Evolutionary conservation across 1,284 basidiomycete genomes (phyloP).

Genomic region (Fomitiporia mediterranea): DNA sequence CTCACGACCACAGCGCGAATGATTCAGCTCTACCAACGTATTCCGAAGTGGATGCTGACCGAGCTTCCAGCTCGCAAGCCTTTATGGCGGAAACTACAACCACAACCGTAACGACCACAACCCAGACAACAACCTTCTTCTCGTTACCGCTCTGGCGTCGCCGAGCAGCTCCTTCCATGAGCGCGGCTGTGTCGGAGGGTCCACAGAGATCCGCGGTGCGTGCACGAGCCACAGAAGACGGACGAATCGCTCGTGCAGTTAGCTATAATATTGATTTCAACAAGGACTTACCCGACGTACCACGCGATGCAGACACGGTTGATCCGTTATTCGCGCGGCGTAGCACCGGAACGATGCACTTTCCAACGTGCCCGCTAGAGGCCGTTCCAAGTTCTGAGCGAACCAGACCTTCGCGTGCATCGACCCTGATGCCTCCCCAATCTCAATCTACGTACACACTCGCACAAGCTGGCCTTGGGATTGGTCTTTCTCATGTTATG

Average conservation of each 20-base stretch:
- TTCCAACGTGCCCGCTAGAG: not conserved
- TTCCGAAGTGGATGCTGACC: slow-evolving; percentile 28
- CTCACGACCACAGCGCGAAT: not conserved
- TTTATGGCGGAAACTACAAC: slow-evolving; percentile 45
- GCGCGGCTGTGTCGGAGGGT: slow-evolving; percentile 22
- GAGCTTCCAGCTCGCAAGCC: slow-evolving; percentile 28
- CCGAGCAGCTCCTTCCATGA: slow-evolving; percentile 34
- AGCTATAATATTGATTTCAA: slow-evolving; percentile 36
- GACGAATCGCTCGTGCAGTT: slow-evolving; percentile 23
- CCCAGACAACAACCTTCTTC: slow-evolving; percentile 53
- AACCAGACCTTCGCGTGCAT: slow-evolving; percentile 1
- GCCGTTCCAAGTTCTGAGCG: not conserved
- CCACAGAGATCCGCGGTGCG: slow-evolving; percentile 26
- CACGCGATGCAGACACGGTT: slow-evolving; percentile 28
- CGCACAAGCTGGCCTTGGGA: slow-evolving; percentile 53
- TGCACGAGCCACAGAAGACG: slow-evolving; percentile 29
- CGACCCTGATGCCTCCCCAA: slow-evolving; percentile 14
- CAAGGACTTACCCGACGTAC: slow-evolving; percentile 67
- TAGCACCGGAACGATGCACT: slow-evolving; percentile 7
- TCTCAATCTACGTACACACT: slow-evolving; percentile 41
- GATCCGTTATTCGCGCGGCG: slow-evolving; percentile 2
- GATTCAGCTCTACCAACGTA: slow-evolving; percentile 37
- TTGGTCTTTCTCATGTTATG: slow-evolving; percentile 51
- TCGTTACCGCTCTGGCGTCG: slow-evolving; percentile 62
- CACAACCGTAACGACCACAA: slow-evolving; percentile 47